These are phyloP conservation scores for Fremontodendron californicum DNA, from an alignment of 345 rosid species.

Conservation along the genomic window DNA sequence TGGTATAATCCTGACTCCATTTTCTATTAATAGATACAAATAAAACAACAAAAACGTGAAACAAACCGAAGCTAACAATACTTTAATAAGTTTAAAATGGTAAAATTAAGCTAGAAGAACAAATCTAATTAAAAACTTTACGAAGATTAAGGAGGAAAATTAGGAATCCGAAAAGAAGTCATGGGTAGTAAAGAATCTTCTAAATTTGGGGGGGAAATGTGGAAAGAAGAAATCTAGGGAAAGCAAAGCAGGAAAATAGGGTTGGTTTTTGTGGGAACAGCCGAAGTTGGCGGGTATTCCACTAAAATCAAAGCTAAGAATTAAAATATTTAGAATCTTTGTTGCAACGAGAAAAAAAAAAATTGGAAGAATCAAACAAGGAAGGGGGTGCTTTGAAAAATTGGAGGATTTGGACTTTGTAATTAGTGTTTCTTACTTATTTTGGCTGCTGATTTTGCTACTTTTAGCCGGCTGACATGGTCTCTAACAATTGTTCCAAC, in stretches of 20 bases:
- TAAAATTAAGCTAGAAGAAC: neutral
- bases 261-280: conserved; percentile 6
- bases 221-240: neutral
- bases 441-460: neutral
- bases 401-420: neutral
- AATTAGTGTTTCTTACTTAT: too few species aligned
- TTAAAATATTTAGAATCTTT: neutral
- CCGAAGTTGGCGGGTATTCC: conserved; percentile 31
- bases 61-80: neutral
- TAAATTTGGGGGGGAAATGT: conserved; percentile 11
- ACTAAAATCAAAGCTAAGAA: neutral
- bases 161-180: neutral
- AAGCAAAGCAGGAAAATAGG: neutral
- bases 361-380: neutral
- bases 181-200: neutral
- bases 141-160: neutral
- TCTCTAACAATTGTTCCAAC: neutral
- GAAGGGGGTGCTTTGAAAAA: neutral
- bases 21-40: neutral
- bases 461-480: neutral
- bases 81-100: neutral
- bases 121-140: neutral
- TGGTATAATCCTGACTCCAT: neutral
- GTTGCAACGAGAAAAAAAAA: neutral
- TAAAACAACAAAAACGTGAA: neutral